Evolutionary conservation across 1,139 yeast genomes (phyloP).

Genomic region (Zygosaccharomyces sapae): DNA sequence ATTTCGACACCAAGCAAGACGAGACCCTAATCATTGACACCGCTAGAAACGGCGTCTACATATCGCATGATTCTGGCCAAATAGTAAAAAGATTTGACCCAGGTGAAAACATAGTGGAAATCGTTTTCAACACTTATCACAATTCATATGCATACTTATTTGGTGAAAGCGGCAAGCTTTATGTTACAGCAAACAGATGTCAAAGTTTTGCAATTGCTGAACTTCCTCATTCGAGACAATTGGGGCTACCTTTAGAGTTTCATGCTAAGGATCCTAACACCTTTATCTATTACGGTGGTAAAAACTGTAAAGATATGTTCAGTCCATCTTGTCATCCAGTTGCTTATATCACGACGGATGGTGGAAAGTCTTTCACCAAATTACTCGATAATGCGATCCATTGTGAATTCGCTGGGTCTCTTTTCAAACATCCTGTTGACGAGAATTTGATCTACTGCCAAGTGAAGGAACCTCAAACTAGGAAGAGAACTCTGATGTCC

Average conservation of each 20-base stretch:
- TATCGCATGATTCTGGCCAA: constrained; percentile 78
- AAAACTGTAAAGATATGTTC: constrained; percentile 48
- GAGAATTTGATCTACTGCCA: constrained; percentile 64
- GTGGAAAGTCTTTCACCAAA: constrained; percentile 57
- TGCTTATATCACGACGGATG: constrained; percentile 59
- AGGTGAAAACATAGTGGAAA: constrained; percentile 45
- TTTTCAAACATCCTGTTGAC: constrained; percentile 40
- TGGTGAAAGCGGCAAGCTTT: constrained; percentile 49
- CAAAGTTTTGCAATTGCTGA: constrained; percentile 43
- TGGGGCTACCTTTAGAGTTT: constrained; percentile 49
- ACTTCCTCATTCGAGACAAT: constrained; percentile 50
- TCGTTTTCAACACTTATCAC: constrained; percentile 56
- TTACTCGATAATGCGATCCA: constrained; percentile 48
- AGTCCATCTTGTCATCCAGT: constrained; percentile 48
- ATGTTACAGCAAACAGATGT: constrained; percentile 67
- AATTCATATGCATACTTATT: constrained; percentile 61
- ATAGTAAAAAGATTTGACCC: constrained; percentile 50
- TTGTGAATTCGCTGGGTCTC: constrained; percentile 67
- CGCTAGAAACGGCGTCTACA: constrained; percentile 45
- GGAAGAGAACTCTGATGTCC: constrained; percentile 42
- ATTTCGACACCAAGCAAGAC: constrained; percentile 43
- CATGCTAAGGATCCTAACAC: constrained; percentile 51
- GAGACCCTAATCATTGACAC: constrained; percentile 74
- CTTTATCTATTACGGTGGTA: constrained; percentile 67
- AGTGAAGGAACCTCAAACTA: constrained; percentile 33